Evolutionary conservation across 805 yeast genomes (phyloP).

Genomic region (Saccharomyces kudriavzevii): DNA sequence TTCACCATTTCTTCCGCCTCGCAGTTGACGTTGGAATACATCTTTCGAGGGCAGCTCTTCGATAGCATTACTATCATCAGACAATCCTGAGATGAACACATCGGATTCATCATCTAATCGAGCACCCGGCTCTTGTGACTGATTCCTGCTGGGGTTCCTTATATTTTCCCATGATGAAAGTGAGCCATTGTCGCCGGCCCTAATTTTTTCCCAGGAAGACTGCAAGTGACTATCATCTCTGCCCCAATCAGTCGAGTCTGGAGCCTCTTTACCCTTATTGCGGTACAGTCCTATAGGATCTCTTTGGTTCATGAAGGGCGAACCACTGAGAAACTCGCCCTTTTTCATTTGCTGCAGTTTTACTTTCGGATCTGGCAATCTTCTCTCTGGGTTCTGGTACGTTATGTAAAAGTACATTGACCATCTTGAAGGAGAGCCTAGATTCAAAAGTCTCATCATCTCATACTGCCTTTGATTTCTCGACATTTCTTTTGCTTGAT

Average conservation of each 20-base stretch:
- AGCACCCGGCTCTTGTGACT: neutral
- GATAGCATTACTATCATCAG: constrained; percentile 4
- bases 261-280: constrained; percentile 12
- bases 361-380: constrained; percentile 49
- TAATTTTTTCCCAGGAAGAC: constrained; percentile 29
- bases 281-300: constrained; percentile 34
- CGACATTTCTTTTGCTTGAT: constrained; percentile 4
- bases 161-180: neutral
- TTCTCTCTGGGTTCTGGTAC: constrained; percentile 41
- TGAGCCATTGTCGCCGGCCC: constrained; percentile 9
- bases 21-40: constrained; percentile 14
- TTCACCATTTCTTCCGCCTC: constrained; percentile 11
- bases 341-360: constrained; percentile 25
- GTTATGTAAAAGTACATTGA: constrained; percentile 46
- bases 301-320: constrained; percentile 29
- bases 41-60: constrained; percentile 10
- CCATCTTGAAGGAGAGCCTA: constrained; percentile 36
- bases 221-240: constrained; percentile 8
- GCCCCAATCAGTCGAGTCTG: constrained; percentile 4
- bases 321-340: neutral
- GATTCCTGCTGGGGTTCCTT: neutral
- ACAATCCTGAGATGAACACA: neutral
- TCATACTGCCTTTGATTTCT: constrained; percentile 25
- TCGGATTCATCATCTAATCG: constrained; percentile 1
- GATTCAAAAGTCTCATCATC: constrained; percentile 29